Evolutionary conservation across 331 rosid species (phyloP).

Genomic region (Spiraea crenata): DNA sequence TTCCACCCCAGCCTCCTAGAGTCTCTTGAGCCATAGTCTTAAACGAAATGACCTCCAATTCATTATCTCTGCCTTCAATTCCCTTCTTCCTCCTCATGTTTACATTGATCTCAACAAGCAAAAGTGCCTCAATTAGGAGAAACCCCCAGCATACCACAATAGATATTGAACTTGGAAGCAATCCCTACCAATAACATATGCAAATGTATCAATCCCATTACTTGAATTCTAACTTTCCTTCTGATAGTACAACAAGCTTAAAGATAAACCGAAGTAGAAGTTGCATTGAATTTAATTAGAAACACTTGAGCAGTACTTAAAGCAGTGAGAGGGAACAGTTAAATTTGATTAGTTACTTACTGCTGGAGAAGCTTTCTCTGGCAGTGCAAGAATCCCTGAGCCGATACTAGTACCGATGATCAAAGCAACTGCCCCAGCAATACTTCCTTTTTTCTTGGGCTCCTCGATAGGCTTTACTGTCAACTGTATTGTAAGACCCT

Average conservation of each 20-base stretch:
- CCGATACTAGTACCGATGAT: conserved; percentile 68
- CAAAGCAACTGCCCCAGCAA: conserved; percentile 69
- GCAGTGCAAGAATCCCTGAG: conserved; percentile 72
- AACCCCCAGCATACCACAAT: conserved; percentile 64
- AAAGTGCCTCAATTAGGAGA: conserved; percentile 60
- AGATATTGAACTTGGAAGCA: conserved; percentile 67
- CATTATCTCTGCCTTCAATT: conserved; percentile 31
- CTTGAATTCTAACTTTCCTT: neutral
- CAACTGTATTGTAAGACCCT: neutral
- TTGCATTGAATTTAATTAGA: neutral
- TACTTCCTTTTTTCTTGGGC: conserved; percentile 41
- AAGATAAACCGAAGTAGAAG: neutral
- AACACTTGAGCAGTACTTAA: neutral
- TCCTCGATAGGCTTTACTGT: conserved; percentile 24
- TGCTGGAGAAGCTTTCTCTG: conserved; percentile 68
- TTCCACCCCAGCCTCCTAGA: conserved; percentile 66
- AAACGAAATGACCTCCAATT: conserved; percentile 57
- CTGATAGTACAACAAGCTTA: neutral
- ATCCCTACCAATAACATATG: conserved; percentile 39
- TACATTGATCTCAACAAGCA: conserved; percentile 69
- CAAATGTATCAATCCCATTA: neutral
- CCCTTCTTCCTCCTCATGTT: conserved; percentile 43
- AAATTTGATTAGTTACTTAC: conserved; percentile 22
- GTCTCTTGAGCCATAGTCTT: conserved; percentile 83
- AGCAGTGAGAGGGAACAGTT: conserved; percentile 15